phyloP scores from a whole-genome alignment of 805 yeast species.

The Teunomyces barrocoloradensis region DNA sequence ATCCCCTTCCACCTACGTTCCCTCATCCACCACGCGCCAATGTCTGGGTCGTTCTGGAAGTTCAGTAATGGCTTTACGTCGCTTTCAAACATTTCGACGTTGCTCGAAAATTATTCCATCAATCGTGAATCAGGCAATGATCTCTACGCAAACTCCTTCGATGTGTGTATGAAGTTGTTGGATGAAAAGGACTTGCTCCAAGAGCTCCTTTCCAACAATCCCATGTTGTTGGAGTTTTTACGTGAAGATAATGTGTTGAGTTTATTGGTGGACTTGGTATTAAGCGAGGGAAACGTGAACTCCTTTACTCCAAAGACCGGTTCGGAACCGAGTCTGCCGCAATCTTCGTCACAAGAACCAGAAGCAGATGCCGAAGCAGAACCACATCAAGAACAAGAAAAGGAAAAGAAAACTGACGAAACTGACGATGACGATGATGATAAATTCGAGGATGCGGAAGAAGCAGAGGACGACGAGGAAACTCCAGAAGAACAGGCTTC shows the following conservation, averaged over 20 bases:
- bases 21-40: conserved; percentile 9
- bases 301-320: background rate
- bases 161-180: conserved; percentile 32
- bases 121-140: conserved; percentile 15
- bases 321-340: background rate
- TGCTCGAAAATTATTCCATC: conserved; percentile 33
- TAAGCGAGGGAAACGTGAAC: conserved; percentile 24
- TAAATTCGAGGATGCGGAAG: conserved; percentile 11
- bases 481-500: conserved; percentile 31
- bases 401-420: conserved; percentile 21
- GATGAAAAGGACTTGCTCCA: conserved; percentile 45
- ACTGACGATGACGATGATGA: conserved; percentile 12
- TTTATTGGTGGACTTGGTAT: conserved; percentile 38
- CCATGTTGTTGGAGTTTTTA: conserved; percentile 41
- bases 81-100: conserved; percentile 37
- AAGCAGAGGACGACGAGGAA: conserved; percentile 22
- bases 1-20: too few relatives aligned
- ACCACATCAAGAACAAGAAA: conserved; percentile 15
- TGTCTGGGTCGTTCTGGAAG: conserved; percentile 51
- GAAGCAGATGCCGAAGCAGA: background rate
- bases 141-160: conserved; percentile 17
- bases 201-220: conserved; percentile 41
- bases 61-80: conserved; percentile 46
- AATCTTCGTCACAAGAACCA: background rate
- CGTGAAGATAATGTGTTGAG: conserved; percentile 36